Base-by-base conservation (phyloP, 2,329 filamentous ascomycete species). In the Neofusicoccum ribis region DNA sequence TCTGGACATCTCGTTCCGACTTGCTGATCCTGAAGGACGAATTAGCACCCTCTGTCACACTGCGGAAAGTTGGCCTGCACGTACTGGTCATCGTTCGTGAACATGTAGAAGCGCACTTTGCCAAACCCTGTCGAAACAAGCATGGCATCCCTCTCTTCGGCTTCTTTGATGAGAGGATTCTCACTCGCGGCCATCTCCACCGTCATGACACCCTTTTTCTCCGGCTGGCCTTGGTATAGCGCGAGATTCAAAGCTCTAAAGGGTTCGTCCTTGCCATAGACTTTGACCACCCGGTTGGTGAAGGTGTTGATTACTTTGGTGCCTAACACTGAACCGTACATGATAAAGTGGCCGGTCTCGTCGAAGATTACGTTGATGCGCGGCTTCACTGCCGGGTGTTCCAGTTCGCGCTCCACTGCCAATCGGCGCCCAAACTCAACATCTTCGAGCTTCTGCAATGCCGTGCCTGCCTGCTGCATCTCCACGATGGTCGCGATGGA, bases 51-150 rank as follows among this genome's bases (percentile, higher is more conserved):
- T 31, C 23, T 23, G 23, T 23, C 36, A 3, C 9, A 17, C n/a
- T 23, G 5, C 6, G 11, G 15, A 23, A 17, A n/a, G 15, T 39
- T n/a, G 14, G 12, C 15, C 37, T 34, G 20, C n/a, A 67, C 73
- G 56, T 69, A 74, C 68, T 92, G 90, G 43, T 89, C 86, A 44
- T 97, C 91, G 76, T 97, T 96, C 41, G 92, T 97, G 78, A 97
- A 99, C 88, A 98, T 93, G 84, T 97, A 99, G 80, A 99, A 99
- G 46, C 96, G 90, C 34, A 91, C 87, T 79, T 97, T 98, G 68
- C 89, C 91, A 51, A 91, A 89, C 0, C 89, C 94, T 0, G 95
- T 98, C 9, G 87, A 85, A 50, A 96, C 86, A 7, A 99, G 83
- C 73, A 98, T 94, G 0, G 96, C 93, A 74, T 99, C 95, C 67